A percentile compares a stretch with the other conserved stretches of the same genome.
phyloP scores from a whole-genome alignment of 208 protist genomes.

The Leishmania braziliensis region DNA sequence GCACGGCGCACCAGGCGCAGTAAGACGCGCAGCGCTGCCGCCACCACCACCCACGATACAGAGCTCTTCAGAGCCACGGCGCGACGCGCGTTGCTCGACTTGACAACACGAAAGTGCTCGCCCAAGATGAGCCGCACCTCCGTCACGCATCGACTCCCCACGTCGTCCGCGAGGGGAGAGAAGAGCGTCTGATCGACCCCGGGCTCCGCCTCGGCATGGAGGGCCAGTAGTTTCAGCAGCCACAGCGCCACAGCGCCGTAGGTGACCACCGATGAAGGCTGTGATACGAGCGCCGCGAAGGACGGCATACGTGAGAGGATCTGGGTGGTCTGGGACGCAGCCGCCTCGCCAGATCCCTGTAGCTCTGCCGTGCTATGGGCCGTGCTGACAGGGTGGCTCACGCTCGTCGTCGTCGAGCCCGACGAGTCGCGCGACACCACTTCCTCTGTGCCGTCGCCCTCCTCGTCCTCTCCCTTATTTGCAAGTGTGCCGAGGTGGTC shows the following conservation, averaged over 20 bases:
- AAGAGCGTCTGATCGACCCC: constrained; percentile 51
- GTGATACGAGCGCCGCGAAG: constrained; percentile 19
- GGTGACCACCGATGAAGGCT: constrained; percentile 21
- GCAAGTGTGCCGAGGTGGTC: constrained; percentile 4
- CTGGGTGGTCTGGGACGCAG: background rate
- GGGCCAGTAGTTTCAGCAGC: constrained; percentile 62
- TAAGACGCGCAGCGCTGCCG: constrained; percentile 63
- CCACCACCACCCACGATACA: constrained; percentile 56
- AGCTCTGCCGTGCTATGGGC: background rate
- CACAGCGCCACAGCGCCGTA: constrained; percentile 53
- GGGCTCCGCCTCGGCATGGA: constrained; percentile 52
- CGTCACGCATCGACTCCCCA: constrained; percentile 63
- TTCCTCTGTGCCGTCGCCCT: background rate
- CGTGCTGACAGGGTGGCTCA: background rate
- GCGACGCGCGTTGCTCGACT: constrained; percentile 65
- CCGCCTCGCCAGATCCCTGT: background rate
- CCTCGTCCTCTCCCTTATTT: constrained; percentile 5
- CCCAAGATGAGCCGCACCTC: constrained; percentile 61
- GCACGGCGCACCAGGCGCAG: constrained; percentile 71
- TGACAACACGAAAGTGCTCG: constrained; percentile 79
- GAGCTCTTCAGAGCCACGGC: constrained; percentile 56
- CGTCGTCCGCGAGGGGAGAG: constrained; percentile 80
- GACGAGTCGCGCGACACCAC: background rate
- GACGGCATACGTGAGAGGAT: constrained; percentile 11
- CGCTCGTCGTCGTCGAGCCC: background rate